A percentile compares a stretch with the other conserved stretches of the same genome.
Conservation (phyloP, 1,284 basidiomycete genomes). For the Lignosus rhinocerotis region DNA sequence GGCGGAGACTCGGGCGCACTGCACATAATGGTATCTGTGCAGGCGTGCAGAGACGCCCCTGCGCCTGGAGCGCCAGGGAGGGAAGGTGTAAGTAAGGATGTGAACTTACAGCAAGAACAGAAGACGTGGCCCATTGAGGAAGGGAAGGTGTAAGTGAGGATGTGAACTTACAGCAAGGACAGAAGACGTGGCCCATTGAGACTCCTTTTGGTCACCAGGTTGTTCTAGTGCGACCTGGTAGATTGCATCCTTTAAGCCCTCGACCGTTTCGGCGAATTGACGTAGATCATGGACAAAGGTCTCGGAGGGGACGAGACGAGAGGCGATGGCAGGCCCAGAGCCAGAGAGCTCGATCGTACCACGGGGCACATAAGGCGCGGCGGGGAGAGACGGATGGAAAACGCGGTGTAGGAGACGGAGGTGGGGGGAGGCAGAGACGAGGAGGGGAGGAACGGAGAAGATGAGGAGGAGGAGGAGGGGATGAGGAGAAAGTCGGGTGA, state of each 20-base stretch:
- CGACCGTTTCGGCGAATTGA: slow-evolving; percentile 9
- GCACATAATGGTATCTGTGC: background rate
- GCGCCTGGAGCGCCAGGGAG: slow-evolving; percentile 7
- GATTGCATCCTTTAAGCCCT: slow-evolving; percentile 40
- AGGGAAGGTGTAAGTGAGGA: no score
- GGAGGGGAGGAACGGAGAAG: slow-evolving; percentile 8
- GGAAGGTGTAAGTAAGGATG: background rate
- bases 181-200: slow-evolving; percentile 65
- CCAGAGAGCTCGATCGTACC: slow-evolving; percentile 36
- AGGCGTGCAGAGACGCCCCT: background rate
- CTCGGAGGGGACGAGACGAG: slow-evolving; percentile 37
- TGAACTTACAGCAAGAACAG: slow-evolving; percentile 68
- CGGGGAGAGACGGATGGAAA: slow-evolving; percentile 39
- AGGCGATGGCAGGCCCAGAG: slow-evolving; percentile 19
- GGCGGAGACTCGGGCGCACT: slow-evolving; percentile 6
- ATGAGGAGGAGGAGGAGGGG: slow-evolving; percentile 21
- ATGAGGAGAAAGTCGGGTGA: slow-evolving; percentile 22
- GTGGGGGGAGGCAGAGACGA: slow-evolving; percentile 15
- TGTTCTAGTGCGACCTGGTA: slow-evolving; percentile 77
- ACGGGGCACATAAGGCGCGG: slow-evolving; percentile 35
- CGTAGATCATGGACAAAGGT: slow-evolving; percentile 38
- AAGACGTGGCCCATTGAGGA: slow-evolving; percentile 65
- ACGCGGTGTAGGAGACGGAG: slow-evolving; percentile 42
- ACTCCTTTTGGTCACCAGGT: slow-evolving; percentile 43
- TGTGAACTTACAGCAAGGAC: slow-evolving; percentile 65